Percentiles rank a stretch among this genome's conserved stretches.
phyloP scores from a whole-genome alignment of 2,329 filamentous ascomycete genomes.

The Clonostachys byssicola region DNA sequence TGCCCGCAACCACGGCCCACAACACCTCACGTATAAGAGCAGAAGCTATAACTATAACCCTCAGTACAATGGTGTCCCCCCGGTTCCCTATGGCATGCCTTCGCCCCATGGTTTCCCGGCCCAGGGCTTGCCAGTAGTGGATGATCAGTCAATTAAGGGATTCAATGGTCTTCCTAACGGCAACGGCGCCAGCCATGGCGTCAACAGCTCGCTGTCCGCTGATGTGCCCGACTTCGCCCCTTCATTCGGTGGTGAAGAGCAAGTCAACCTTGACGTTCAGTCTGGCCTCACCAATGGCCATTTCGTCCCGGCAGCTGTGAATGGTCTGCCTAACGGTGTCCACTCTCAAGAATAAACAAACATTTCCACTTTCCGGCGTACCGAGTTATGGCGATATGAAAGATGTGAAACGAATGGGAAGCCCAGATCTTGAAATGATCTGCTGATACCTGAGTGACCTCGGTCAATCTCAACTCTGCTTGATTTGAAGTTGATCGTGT shows the following conservation, averaged over 20 bases:
- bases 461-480: too few species aligned
- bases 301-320: neutral
- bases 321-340: conserved; percentile 2
- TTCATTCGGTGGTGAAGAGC: neutral
- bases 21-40: conserved; percentile 29
- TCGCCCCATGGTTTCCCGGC: conserved; percentile 19
- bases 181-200: conserved; percentile 3
- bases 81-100: conserved; percentile 18
- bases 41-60: conserved; percentile 15
- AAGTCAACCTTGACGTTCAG: neutral
- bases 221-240: conserved; percentile 12
- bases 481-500: too few species aligned
- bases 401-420: too few species aligned
- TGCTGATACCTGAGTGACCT: too few species aligned
- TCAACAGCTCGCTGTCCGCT: conserved; percentile 8
- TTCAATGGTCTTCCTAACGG: conserved; percentile 2
- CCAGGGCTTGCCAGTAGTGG: conserved; percentile 6
- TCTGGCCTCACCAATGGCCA: conserved; percentile 12
- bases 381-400: too few species aligned
- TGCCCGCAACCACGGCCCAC: conserved; percentile 69
- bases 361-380: too few species aligned
- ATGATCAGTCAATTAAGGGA: conserved; percentile 1
- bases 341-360: neutral
- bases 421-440: too few species aligned
- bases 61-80: conserved; percentile 21